Percentiles rank a stretch among this genome's conserved stretches.
Conservation (phyloP, 1,284 basidiomycete species). For the Fomitopsis schrenkii region DNA sequence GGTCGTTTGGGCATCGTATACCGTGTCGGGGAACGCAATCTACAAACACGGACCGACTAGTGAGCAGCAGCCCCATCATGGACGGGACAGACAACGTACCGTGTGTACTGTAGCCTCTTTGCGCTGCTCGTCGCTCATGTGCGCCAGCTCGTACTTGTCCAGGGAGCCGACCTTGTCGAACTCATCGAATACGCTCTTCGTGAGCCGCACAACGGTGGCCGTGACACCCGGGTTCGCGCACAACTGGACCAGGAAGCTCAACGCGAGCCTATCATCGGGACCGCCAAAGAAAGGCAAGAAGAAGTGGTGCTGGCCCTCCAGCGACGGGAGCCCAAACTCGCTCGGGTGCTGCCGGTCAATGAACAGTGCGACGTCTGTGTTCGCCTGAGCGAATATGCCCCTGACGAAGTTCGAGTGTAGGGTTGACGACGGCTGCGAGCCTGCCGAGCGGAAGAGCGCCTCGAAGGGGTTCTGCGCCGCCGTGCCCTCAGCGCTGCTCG, state of each 20-base stretch:
- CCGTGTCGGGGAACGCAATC: constrained; percentile 38
- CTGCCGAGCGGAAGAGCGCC: constrained; percentile 47
- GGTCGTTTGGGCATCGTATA: constrained; percentile 39
- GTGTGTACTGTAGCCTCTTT: constrained; percentile 34
- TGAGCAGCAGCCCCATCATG: neutral
- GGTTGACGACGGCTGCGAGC: constrained; percentile 23
- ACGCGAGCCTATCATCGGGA: constrained; percentile 61
- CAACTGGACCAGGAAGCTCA: constrained; percentile 59
- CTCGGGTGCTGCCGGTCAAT: constrained; percentile 60
- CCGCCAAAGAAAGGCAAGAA: constrained; percentile 72
- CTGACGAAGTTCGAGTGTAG: constrained; percentile 59
- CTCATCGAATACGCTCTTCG: constrained; percentile 39
- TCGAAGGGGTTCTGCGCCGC: constrained; percentile 52
- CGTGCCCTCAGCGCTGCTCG: constrained; percentile 9
- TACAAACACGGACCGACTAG: constrained; percentile 4
- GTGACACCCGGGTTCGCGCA: constrained; percentile 45
- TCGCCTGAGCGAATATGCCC: constrained; percentile 49
- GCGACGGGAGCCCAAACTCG: constrained; percentile 19
- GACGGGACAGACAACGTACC: neutral
- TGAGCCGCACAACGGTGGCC: constrained; percentile 60
- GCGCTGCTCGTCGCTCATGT: constrained; percentile 27
- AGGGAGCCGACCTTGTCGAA: constrained; percentile 14
- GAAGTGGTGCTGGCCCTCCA: constrained; percentile 40
- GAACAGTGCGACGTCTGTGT: constrained; percentile 54
- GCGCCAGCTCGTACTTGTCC: constrained; percentile 22